Evolutionary conservation across 2,329 filamentous ascomycete genomes (phyloP), one percentile per base, ranked within the genome.

Genomic region (Aspergillus floridensis): DNA sequence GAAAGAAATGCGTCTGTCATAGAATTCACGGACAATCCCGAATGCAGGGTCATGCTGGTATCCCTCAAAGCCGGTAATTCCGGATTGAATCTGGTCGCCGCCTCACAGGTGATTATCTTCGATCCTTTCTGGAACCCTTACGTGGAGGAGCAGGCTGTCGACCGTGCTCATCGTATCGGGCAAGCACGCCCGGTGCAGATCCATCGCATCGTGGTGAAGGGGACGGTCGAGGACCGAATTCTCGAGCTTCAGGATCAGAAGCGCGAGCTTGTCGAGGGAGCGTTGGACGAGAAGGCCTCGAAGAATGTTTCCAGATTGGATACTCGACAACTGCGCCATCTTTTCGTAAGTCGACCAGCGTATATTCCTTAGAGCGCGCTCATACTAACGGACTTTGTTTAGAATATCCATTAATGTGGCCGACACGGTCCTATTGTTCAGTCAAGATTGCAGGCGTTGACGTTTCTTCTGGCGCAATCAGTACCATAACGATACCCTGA

Each of bases 51-150:
- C 70, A 90, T 95, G 83, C 81, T 95, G 3, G 85, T 93, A 2
- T 92, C 89, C 1, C 80, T 93, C 52, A 91, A 91, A 68, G 90
- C 91, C 1, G 91, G 91, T 35, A 93, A 93, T 67, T 87, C 92
- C 0, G 93, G 93, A 1, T 83, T 97, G 49, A 97, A 97, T 70
- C 82, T 97, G 22, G 91, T 89, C 44, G 86, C 87, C 19, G 93
- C 92, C 0, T 91, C 88, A 1, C 88, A 92, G 63, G 91, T 96
- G 65, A 91, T 97, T 73, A 90, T 96, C 64, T 86, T 96, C 70
- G 92, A 96, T 71, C 92, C 92, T 0, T 96, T 96, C 78, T 96
- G 92, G 91, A 97, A 96, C 64, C 93, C 92, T 0, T 96, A 89
- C 71, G 89, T 96, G 52, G 93, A 96, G 76, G 91, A 92, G 75